phyloP scores from a whole-genome alignment of 768 basidiomycete genomes.

The Kwoniella heveanensis region DNA sequence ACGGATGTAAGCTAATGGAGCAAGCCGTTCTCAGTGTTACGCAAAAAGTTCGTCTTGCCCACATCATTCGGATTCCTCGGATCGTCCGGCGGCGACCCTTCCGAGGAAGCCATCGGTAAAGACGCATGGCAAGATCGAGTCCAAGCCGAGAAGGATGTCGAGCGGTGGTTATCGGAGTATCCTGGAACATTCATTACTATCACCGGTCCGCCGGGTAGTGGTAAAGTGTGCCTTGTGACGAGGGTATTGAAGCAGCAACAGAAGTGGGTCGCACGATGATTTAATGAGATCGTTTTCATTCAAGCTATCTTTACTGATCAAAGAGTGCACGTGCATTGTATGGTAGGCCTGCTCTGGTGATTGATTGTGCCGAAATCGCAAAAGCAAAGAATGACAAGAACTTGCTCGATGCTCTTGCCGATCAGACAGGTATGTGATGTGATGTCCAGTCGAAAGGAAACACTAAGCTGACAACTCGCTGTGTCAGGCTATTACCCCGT shows the following conservation, averaged over 20 bases:
- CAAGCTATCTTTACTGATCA: too few relatives aligned
- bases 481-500: conserved; percentile 65
- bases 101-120: conserved; percentile 44
- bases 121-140: conserved; percentile 81
- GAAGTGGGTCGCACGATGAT: too few relatives aligned
- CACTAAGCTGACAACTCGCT: neutral
- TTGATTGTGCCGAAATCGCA: conserved; percentile 78
- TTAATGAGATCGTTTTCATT: too few relatives aligned
- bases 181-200: conserved; percentile 66
- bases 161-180: conserved; percentile 72
- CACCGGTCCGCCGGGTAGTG: conserved; percentile 58
- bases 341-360: conserved; percentile 72
- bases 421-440: conserved; percentile 71
- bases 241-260: conserved; percentile 53
- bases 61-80: conserved; percentile 34
- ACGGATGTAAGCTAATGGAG: too few relatives aligned
- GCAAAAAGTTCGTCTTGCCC: conserved; percentile 33
- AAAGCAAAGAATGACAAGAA: conserved; percentile 65
- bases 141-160: conserved; percentile 70
- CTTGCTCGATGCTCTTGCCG: conserved; percentile 70
- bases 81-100: conserved; percentile 18
- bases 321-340: too few relatives aligned
- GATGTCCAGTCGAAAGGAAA: neutral
- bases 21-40: conserved; percentile 13
- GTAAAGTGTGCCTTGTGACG: conserved; percentile 57